These are phyloP conservation scores for Zostera marina DNA, from an alignment of 116 monocot genomes.

Conservation along the genomic window DNA sequence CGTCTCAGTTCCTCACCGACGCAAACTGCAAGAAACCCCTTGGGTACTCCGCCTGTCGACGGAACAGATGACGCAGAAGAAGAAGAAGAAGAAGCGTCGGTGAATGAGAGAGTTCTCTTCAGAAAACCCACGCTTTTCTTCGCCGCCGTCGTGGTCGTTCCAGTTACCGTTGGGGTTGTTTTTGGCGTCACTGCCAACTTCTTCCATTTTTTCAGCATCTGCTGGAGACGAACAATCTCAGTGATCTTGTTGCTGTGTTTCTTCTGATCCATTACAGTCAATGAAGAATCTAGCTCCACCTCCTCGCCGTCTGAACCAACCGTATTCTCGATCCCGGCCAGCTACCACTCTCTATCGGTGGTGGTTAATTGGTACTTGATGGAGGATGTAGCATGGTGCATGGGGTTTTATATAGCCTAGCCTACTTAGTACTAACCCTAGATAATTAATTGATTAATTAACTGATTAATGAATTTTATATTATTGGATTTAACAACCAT, in stretches of 20 bases:
- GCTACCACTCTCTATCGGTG: too few relatives aligned
- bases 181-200: constrained; percentile 41
- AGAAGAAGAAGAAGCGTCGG: constrained; percentile 9
- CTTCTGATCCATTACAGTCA: background rate
- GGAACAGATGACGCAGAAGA: constrained; percentile 17
- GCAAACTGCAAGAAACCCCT: constrained; percentile 54
- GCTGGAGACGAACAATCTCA: constrained; percentile 55
- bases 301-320: too few relatives aligned
- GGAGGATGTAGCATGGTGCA: too few relatives aligned
- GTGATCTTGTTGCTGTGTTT: constrained; percentile 63
- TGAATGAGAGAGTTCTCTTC: constrained; percentile 49
- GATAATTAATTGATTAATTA: too few relatives aligned
- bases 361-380: too few relatives aligned
- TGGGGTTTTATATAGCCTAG: too few relatives aligned
- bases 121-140: constrained; percentile 22
- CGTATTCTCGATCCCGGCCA: too few relatives aligned
- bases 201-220: constrained; percentile 81
- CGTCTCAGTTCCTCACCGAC: constrained; percentile 56
- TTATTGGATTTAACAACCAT: too few relatives aligned
- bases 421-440: too few relatives aligned
- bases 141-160: background rate
- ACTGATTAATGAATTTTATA: too few relatives aligned
- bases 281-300: too few relatives aligned
- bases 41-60: constrained; percentile 2
- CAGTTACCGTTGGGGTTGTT: constrained; percentile 17